Conservation (phyloP, 305 asterid species). For the Fraxinus dipetala region DNA sequence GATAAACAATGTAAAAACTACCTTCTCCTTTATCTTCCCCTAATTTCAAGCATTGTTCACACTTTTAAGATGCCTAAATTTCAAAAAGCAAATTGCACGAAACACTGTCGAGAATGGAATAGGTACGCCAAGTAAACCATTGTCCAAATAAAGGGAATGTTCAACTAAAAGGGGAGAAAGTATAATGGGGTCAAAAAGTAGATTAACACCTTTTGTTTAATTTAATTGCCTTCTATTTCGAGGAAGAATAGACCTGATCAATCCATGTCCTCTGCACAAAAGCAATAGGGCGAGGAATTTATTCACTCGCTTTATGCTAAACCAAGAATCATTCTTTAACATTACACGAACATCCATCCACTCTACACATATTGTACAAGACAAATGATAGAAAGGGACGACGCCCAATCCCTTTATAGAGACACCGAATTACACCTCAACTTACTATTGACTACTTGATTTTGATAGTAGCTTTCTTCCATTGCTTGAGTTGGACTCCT, state of each 20-base stretch:
- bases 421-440: conserved; percentile 38
- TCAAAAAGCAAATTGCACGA: neutral
- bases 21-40: neutral
- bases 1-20: neutral
- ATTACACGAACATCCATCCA: conserved; percentile 31
- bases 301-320: conserved; percentile 21
- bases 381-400: conserved; percentile 23
- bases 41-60: neutral
- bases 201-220: neutral
- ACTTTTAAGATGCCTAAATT: neutral
- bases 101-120: conserved; percentile 5
- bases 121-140: conserved; percentile 18
- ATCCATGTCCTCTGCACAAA: conserved; percentile 13
- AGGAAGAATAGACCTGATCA: neutral
- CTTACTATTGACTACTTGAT: conserved; percentile 27
- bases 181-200: conserved; percentile 14
- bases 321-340: conserved; percentile 30
- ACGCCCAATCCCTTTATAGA: conserved; percentile 30
- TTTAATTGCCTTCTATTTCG: neutral
- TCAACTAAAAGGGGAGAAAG: neutral
- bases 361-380: conserved; percentile 39
- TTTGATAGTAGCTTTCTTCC: conserved; percentile 25
- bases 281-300: conserved; percentile 21
- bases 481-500: conserved; percentile 37
- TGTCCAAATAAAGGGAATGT: conserved; percentile 23